Percentiles rank a stretch among this genome's conserved stretches.
phyloP scores from a whole-genome alignment of 2,329 filamentous ascomycete species.

The Beauveria sp. region DNA sequence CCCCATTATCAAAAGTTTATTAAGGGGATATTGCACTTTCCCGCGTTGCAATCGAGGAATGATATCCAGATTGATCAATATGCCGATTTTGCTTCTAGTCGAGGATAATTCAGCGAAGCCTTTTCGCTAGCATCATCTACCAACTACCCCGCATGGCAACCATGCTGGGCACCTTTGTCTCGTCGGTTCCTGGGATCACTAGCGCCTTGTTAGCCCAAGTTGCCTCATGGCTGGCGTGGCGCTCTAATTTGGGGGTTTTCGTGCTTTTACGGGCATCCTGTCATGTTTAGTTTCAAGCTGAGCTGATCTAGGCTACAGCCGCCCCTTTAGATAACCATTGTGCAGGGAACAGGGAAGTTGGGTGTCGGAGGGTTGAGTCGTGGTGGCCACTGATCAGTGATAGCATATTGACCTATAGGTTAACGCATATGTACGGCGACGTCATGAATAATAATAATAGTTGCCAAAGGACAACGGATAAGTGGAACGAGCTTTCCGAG shows the following conservation, averaged over 20 bases:
- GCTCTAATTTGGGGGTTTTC: background rate
- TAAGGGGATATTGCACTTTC: background rate
- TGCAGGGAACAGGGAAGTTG: conserved; percentile 1
- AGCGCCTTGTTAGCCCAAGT: background rate
- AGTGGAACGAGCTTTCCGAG: too few relatives aligned
- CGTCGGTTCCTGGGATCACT: background rate
- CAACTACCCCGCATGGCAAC: conserved; percentile 3
- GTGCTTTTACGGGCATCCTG: background rate
- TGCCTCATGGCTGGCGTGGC: background rate
- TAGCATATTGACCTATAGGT: background rate
- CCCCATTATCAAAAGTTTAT: background rate
- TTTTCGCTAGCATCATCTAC: background rate
- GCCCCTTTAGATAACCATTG: background rate
- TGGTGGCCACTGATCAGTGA: too few relatives aligned
- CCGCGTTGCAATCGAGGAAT: background rate
- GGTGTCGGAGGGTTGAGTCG: background rate
- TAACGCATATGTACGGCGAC: background rate
- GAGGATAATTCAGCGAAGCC: background rate
- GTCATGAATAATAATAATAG: too few relatives aligned
- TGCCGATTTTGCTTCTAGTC: background rate
- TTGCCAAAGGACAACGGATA: too few relatives aligned
- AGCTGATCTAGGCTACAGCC: background rate
- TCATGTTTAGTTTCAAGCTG: background rate
- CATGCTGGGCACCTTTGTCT: background rate
- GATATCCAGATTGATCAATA: conserved; percentile 2